Evolutionary conservation across 192 early-diverging fungal genomes (phyloP), one percentile per base, ranked within the genome.

Genomic region (Backusella morwellensis): DNA sequence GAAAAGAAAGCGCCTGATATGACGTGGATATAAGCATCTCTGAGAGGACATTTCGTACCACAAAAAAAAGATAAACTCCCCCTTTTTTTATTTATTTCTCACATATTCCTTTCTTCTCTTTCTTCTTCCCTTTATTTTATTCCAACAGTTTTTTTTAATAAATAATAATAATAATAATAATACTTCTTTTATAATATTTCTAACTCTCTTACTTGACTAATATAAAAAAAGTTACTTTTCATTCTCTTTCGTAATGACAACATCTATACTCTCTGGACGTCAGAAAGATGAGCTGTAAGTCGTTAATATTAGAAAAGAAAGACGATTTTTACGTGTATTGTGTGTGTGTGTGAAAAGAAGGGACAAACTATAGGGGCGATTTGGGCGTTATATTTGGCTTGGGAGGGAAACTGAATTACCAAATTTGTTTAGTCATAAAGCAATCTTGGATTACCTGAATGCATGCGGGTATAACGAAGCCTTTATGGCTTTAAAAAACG

Each of bases 401-500:
- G 21, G 29, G 9, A 9, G 21, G 17, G 38, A 9, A 66, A 59
- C 35, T 26, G 21, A 29, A 14, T 70, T 36, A 70, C 68, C 44
- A 41, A 42, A 67, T 66, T 50, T 44, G 21, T 72, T 38, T 63
- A 92, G 91, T 35, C 92, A 90, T 69, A 90, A 91, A 79, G 90
- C 95, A 34, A 91, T 98, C 35, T 81, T 98, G 15, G 97, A 98
- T 85, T 98, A 96, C 83, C 87, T 98, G 72, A 90, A 90, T 72
- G 86, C 92, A 19, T 89, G 87, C 41, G 95, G 95, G 9, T 92
- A 92, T 75, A 78, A 83, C 38, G 86, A 89, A 70, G 88, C 96
- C 32, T 91, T 89, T 67, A 79, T 82, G n/a, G 87, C 88, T 3
- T 88, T 98, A 52, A 86, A 88, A 75, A 81, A 74, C 19, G 97